Evolutionary conservation across 352 stramenopile genomes (phyloP), one percentile per base, ranked within the genome.

Genomic region (Plasmopara muralis): DNA sequence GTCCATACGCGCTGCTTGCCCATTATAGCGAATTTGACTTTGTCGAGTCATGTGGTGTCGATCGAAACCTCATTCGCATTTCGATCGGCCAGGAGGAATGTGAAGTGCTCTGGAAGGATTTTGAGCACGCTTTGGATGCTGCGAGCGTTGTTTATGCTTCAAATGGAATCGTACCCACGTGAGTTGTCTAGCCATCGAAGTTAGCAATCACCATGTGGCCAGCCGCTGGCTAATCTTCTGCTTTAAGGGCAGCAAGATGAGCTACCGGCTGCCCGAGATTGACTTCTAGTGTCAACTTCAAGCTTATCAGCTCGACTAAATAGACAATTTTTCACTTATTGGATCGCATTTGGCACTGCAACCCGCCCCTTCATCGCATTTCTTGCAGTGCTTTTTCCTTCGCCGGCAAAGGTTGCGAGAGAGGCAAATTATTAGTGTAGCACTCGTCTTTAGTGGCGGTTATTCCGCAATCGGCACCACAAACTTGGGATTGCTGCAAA

Each of bases 21-120:
- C 93, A 98, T 57, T 98, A 95, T 58, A 54, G 86, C 31, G 93
- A 98, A 64, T 71, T 98, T 38, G 85, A 96, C 47, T 97, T 93
- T 59, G 89, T 84, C 16, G 79, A 93, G 57, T 73, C 75, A 14
- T 97, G 89, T 58, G 86, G 90, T 40, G 89, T 98, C 12, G 76
- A 93, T 50, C 85, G 85, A 18, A 88, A 95, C 54, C 64, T 98
- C 16, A 75, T 98, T 47, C 88, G 93, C 35, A 85, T 97, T 57
- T 93, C 87, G 2, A 83, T 98, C 47, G 93, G 93, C 9, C 66
- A 96, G 15, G 93, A 98, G 66, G 70, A 89, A 29, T 53, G 62
- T 10, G 85, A 96, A 40, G 59, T 73, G 9, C 66, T 97, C 34
- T 89, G 86, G 72, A 41, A 60, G 6, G 63, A 75, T 43, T 59